Evolutionary conservation across 2,329 filamentous ascomycete species (phyloP), one percentile per base, ranked within the genome.

Genomic region (Exophiala sp.): DNA sequence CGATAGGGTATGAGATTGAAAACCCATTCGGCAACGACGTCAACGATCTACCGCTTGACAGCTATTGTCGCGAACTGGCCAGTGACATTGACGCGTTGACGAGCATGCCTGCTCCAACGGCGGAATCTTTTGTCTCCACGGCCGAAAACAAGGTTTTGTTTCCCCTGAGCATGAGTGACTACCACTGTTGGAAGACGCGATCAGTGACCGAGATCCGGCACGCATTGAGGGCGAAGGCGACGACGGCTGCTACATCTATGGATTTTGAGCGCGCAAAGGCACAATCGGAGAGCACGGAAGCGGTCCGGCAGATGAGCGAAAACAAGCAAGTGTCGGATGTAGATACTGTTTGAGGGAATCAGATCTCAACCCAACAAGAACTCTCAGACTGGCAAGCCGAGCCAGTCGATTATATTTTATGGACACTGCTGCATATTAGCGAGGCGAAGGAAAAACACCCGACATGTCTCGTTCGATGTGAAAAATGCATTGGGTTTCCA

Each of bases 21-120:
- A 88, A 93, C 62, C 87, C 87, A 4, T 93, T 93, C 65, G 87
- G 87, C 50, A 75, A 82, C 57, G 87, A 93, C 56, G 86, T 90
- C 59, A 93, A 93, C 63, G 87, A 93, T 66, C 70, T 90, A 35
- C 84, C 85, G 0, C 74, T 90, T 2, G 87, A 91, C 63, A 71
- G 75, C 11, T 94, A 82, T 73, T 93, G 87, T 69, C 76, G 82
- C 30, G 84, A 89, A 62, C 75, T 93, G 35, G 79, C 83, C 18
- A 67, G 76, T 24, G 88, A 94, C 60, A 73, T 93, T 59, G 85
- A 91, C 63, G 80, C 85, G 50, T 81, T 91, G 58, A 81, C 83
- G 18, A 76, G 80, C 47, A 72, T 69, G 9, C 75, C 76, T 1
- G 68, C 77, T 29, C 78, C 78, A 2, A 69, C 68, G 30, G 68